Conservation (phyloP, 2,329 filamentous ascomycete species). For the Penicillium sclerotigenum region DNA sequence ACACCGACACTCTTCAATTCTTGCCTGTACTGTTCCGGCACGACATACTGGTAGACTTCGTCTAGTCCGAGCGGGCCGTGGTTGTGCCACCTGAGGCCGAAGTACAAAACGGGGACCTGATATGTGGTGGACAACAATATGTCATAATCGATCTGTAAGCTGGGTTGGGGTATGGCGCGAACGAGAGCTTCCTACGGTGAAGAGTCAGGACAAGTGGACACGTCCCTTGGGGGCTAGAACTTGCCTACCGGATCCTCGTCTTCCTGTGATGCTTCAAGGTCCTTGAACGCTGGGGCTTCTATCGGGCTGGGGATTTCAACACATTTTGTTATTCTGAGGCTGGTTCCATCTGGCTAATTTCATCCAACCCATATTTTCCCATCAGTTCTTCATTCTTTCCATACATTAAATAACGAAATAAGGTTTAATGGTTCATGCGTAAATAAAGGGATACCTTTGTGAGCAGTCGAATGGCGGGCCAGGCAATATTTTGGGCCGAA, state of each 20-base stretch:
- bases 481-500: constrained; percentile 51
- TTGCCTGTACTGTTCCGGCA: constrained; percentile 63
- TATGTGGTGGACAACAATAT: constrained; percentile 74
- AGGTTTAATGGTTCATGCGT: constrained; percentile 6
- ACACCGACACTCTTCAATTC: constrained; percentile 60
- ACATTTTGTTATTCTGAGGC: constrained; percentile 8
- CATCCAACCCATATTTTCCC: not conserved
- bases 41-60: constrained; percentile 66
- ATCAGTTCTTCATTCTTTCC: not conserved
- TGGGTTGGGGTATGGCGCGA: constrained; percentile 32
- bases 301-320: not conserved
- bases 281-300: not conserved
- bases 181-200: constrained; percentile 42
- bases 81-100: constrained; percentile 61
- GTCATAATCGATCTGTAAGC: constrained; percentile 63
- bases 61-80: constrained; percentile 61
- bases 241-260: constrained; percentile 11
- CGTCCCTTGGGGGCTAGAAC: constrained; percentile 3
- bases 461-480: constrained; percentile 33
- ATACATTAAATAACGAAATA: not conserved
- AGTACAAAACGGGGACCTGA: constrained; percentile 72
- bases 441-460: constrained; percentile 26
- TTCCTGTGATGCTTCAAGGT: constrained; percentile 2
- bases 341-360: not conserved
- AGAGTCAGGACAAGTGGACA: constrained; percentile 12